Base-by-base conservation (phyloP, 306 rosid species). In the Cicer judaicum region DNA sequence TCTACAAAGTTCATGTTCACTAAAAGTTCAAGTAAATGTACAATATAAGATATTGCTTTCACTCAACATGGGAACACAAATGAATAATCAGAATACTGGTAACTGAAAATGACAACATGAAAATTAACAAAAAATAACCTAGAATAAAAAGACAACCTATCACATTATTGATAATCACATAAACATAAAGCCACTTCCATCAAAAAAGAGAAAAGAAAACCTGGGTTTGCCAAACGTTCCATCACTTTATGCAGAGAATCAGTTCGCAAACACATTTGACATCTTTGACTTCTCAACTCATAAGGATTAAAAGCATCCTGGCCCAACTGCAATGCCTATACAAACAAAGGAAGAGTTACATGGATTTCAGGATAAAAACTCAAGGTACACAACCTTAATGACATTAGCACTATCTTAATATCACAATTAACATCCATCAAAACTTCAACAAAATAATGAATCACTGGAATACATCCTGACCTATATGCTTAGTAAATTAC, bases 201-300 rank as follows among this genome's bases (percentile, higher is more conserved):
- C 42, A 44, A 10, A 48, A 67, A 18, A 21, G 42, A 64, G 24
- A 18, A 49, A 55, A 75, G 10, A 78, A 76, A 54, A 88, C 99
- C 99, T 75, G 97, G 96, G 74, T 79, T 83, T 66, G 99, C 86
- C 89, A 95, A 84, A 7, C 95, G 96, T 70, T 95, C 99, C 98
- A 95, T 95, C 82, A 92, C 99, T 89, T 95, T 90, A 80, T 92
- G 96, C 70, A 95, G 83, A 2, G 96, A 86, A 86, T 95, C 99
- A 15, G 92, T 84, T 46, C 96, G 87, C 84, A 95, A 85, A 81
- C 98, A 92, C 99, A 95, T 95, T 83, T 92, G 98, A 85, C 97
- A 95, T 83, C 99, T 85, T 79, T 88, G 98, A 84, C 89, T 88
- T 83, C 93, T 89, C 60, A 76, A 84, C 83, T 92, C 97, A 59